Evolutionary conservation across 805 yeast species (phyloP), one percentile per base, ranked within the genome.

Genomic region (Yarrowia phangngaensis): DNA sequence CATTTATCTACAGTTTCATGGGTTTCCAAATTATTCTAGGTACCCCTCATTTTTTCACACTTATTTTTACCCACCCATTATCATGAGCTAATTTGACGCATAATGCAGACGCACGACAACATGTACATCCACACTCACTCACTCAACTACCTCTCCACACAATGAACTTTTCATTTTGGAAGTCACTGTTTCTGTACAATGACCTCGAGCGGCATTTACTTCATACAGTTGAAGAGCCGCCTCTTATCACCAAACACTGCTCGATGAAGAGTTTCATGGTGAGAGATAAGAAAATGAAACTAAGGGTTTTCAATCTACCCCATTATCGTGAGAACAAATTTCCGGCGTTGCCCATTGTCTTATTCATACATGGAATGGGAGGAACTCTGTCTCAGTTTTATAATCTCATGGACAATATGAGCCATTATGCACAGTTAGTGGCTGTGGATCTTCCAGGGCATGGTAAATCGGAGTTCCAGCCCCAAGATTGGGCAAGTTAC

Each of bases 331-430:
- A 53, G 13, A 51, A 56, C 38, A 56, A 60, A 48, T 47, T 64
- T 22, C 65, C 64, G 2, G 48, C 50, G 5, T 52, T 78, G 30
- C 94, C 94, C 0, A 67, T 80, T 2, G 63, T 83, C 5, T 64
- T 86, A 2, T 76, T 87, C 51, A 60, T 89, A 14, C 97, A 88
- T 67, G 97, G 97, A 0, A 64, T 90, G 15, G 97, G 97, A 1
- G 97, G 97, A 2, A 90, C 81, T 57, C 69, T 84, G 60, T 77
- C 86, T 16, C 96, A 88, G 62, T 89, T 89, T 62, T 92, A 84
- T 58, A 79, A 82, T 1, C 66, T 85, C 28, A 65, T 85, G 6
- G 80, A 78, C 20, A 69, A 77, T 45, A 75, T 84, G 55, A 67
- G 82, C 24, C 79, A 76, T 55, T 74, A 79, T 53, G 74, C 78